Evolutionary conservation across 495 filamentous ascomycete species (phyloP), one percentile per base, ranked within the genome.

Genomic region (Bombardia bombarda): DNA sequence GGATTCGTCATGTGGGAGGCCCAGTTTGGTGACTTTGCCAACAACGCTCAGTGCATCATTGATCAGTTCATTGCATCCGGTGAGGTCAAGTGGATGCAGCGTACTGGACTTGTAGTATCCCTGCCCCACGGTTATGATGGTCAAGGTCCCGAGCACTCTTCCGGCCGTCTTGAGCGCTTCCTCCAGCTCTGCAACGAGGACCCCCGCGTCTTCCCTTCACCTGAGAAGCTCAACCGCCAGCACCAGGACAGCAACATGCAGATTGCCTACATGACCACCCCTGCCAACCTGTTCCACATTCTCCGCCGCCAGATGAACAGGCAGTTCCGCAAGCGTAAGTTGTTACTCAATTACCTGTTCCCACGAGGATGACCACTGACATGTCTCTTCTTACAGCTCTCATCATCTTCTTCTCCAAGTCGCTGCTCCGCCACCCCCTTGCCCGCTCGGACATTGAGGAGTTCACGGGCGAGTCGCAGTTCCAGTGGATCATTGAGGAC

Each of bases 241-340:
- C 92, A 98, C 72, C 92, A 98, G 69, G 92, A 98, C 69, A 93
- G 86, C 75, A 98, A 98, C 69, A 95, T 98, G 88, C 92, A 98
- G 73, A 83, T 98, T 62, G 86, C 79, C 44, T 93, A 86, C 76
- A 86, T 90, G 82, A 98, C 90, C 19, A 81, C 76, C 17, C 92
- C 92, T 26, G 70, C 92, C 43, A 98, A 98, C 69, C 58, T 90
- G 58, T 98, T 98, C 82, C 92, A 98, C 71, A 81, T 95, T 53
- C 76, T 98, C 45, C 82, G 92, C 62, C 77, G 92, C 64, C 92
- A 98, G 72, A 95, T 98, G 80, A 89, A 97, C 75, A 76, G 92
- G 45, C 92, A 98, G 68, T 98, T 98, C 83, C 80, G 92, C 62
- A 98, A 98, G 72, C 92, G 87, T 92, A 79, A 74, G 86, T 78